These are phyloP conservation scores for Clonostachys solani DNA, from an alignment of 2,329 filamentous ascomycete genomes.

Conservation along the genomic window DNA sequence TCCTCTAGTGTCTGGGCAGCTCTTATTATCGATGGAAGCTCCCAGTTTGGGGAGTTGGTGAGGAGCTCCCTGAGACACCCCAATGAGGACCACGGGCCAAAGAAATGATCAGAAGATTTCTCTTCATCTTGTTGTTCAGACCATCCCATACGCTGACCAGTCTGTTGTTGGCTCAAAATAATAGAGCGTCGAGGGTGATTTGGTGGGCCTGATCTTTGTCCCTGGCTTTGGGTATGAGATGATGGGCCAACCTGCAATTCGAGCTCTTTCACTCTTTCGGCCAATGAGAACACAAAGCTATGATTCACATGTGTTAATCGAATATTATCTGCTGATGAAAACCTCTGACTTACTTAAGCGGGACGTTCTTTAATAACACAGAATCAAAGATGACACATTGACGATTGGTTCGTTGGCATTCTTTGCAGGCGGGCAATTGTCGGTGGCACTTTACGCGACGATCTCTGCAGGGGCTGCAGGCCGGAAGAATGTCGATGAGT, in stretches of 20 bases:
- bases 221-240: too few species aligned
- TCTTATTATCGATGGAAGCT: background rate
- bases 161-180: background rate
- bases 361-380: background rate
- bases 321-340: background rate
- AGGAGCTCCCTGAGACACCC: background rate
- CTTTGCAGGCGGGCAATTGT: slow-evolving; percentile 5
- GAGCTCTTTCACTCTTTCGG: background rate
- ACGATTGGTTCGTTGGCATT: background rate
- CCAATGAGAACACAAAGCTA: background rate
- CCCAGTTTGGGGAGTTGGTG: background rate
- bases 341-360: background rate
- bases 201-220: too few species aligned
- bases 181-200: too few species aligned
- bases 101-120: background rate
- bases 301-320: background rate
- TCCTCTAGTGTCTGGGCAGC: background rate
- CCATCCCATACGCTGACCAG: too few species aligned
- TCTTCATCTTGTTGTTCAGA: too few species aligned
- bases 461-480: slow-evolving; percentile 8
- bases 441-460: slow-evolving; percentile 6
- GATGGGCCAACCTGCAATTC: too few species aligned
- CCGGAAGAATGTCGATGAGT: slow-evolving; percentile 2
- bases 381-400: background rate
- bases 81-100: background rate